phyloP scores from a whole-genome alignment of 23 red algal species.

The Agarophyton chilense region DNA sequence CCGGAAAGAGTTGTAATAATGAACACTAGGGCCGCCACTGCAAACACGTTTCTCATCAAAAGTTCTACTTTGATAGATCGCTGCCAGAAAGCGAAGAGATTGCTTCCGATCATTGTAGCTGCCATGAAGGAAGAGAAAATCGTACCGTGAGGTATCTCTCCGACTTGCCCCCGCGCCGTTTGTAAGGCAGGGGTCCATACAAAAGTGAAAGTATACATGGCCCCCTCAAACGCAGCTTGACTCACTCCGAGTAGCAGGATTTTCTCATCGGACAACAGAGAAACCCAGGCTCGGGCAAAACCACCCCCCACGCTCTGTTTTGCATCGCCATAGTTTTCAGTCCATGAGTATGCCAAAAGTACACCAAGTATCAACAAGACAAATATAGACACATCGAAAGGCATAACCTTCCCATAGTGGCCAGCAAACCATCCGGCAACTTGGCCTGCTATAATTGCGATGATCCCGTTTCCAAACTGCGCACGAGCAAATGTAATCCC shows the following conservation, averaged over 20 bases:
- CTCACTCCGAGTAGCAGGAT: conserved; percentile 74
- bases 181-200: conserved; percentile 94
- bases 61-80: conserved; percentile 19
- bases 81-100: conserved; percentile 53
- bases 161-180: conserved; percentile 24
- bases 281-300: conserved; percentile 40
- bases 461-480: conserved; percentile 85
- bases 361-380: conserved; percentile 47
- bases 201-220: conserved; percentile 94
- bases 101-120: conserved; percentile 84
- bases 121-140: conserved; percentile 94
- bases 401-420: conserved; percentile 77
- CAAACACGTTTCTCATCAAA: conserved; percentile 62
- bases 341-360: conserved; percentile 68
- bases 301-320: conserved; percentile 39
- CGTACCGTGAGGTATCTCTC: conserved; percentile 75
- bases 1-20: conserved; percentile 13
- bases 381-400: conserved; percentile 82
- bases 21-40: conserved; percentile 45
- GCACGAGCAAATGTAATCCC: conserved; percentile 72
- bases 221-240: conserved; percentile 88
- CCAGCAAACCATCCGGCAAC: conserved; percentile 72
- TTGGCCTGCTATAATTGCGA: conserved; percentile 83
- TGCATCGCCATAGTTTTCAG: conserved; percentile 70
- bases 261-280: conserved; percentile 54